Conservation (phyloP, 2,329 filamentous ascomycete genomes). For the Gnomoniopsis sp. region DNA sequence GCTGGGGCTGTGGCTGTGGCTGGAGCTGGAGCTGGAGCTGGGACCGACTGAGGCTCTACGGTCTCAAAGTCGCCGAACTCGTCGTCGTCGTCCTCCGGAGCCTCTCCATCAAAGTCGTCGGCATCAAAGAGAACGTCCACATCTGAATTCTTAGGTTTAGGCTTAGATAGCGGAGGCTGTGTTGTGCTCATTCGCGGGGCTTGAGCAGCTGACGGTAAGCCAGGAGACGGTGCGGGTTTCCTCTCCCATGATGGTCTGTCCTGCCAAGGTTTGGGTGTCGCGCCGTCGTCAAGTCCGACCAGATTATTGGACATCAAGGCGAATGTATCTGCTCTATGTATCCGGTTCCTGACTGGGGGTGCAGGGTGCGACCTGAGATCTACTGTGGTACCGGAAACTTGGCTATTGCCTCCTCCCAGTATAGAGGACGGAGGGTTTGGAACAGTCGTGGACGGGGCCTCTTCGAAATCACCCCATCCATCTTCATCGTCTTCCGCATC, state of each 20-base stretch:
- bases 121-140: conserved; percentile 66
- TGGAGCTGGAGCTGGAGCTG: conserved; percentile 22
- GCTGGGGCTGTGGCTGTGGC: conserved; percentile 22
- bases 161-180: conserved; percentile 13
- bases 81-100: conserved; percentile 41
- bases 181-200: not conserved
- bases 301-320: conserved; percentile 53
- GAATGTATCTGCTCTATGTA: conserved; percentile 47
- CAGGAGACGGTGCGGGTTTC: conserved; percentile 1
- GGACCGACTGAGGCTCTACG: conserved; percentile 24
- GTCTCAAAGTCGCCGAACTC: conserved; percentile 62
- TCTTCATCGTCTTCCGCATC: conserved; percentile 48
- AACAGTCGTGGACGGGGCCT: conserved; percentile 37
- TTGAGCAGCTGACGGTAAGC: not conserved
- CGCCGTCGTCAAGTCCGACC: conserved; percentile 31
- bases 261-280: conserved; percentile 19
- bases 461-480: conserved; percentile 67
- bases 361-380: conserved; percentile 5
- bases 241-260: conserved; percentile 20
- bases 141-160: conserved; percentile 30
- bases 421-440: conserved; percentile 16
- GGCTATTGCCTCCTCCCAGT: not conserved
- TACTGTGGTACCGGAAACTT: conserved; percentile 2
- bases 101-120: conserved; percentile 43
- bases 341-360: conserved; percentile 22